Evolutionary conservation across 2,329 filamentous ascomycete species (phyloP).

Genomic region (Fusarium oligoseptatum): DNA sequence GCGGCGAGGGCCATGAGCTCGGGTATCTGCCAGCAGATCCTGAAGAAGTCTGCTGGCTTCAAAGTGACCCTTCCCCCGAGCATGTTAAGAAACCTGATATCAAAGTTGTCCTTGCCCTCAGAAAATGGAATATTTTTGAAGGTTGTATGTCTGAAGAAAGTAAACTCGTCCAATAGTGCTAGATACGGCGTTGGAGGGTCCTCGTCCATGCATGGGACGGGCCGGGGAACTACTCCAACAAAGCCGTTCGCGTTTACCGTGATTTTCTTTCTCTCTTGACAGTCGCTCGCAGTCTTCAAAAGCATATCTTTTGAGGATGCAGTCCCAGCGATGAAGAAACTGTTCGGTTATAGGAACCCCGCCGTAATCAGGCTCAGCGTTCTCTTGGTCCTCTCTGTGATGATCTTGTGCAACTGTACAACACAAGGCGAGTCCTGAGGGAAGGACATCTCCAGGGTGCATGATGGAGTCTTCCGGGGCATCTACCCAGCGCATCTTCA

Average conservation of each 20-base stretch:
- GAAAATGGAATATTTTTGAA: background rate
- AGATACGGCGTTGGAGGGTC: background rate
- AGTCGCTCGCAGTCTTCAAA: background rate
- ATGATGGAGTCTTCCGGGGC: background rate
- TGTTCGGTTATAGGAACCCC: background rate
- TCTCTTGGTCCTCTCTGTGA: background rate
- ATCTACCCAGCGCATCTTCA: constrained; percentile 6
- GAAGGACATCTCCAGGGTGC: background rate
- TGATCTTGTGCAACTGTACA: background rate
- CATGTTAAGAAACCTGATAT: background rate
- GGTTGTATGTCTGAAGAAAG: background rate
- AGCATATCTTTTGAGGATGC: background rate
- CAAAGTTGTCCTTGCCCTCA: constrained; percentile 5
- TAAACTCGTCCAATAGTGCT: background rate
- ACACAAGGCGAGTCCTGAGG: background rate
- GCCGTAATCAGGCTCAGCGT: background rate
- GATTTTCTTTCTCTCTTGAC: background rate
- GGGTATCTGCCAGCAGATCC: background rate
- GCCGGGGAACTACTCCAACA: background rate
- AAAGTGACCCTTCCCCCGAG: background rate
- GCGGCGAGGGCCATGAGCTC: background rate
- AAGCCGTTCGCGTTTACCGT: background rate
- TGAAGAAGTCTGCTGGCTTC: background rate
- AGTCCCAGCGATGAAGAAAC: constrained; percentile 5
- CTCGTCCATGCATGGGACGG: background rate